A percentile compares a stretch with the other conserved stretches of the same genome.
Conservation (phyloP, 2,329 filamentous ascomycete genomes). For the Fusarium mundagurra region DNA sequence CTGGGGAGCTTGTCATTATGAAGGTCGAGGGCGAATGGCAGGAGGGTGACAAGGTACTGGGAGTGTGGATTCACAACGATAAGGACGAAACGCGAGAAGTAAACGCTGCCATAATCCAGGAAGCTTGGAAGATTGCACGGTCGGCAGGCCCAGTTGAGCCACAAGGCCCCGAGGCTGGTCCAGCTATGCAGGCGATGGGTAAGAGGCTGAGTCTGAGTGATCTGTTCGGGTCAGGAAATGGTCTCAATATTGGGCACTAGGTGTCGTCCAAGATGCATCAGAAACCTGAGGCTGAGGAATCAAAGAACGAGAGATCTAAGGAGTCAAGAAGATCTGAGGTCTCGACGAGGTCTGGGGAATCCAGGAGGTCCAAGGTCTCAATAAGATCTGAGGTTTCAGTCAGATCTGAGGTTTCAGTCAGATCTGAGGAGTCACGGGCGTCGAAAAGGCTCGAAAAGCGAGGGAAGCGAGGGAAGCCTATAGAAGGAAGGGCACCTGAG, state of each 20-base stretch:
- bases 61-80: slow-evolving; percentile 66
- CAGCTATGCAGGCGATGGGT: slow-evolving; percentile 57
- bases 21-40: slow-evolving; percentile 51
- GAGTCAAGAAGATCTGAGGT: not conserved
- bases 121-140: slow-evolving; percentile 54
- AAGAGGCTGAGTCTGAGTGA: slow-evolving; percentile 57
- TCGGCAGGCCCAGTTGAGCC: slow-evolving; percentile 43
- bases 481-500: too few relatives aligned
- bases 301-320: not conserved
- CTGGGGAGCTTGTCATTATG: slow-evolving; percentile 63
- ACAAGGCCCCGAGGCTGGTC: slow-evolving; percentile 49
- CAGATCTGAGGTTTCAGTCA: not conserved
- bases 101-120: slow-evolving; percentile 54
- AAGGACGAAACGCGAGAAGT: slow-evolving; percentile 55
- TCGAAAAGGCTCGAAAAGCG: not conserved
- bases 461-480: not conserved
- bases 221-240: slow-evolving; percentile 53
- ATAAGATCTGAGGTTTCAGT: not conserved
- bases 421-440: not conserved
- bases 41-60: slow-evolving; percentile 56
- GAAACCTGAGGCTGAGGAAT: not conserved
- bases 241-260: slow-evolving; percentile 33
- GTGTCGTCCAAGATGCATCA: slow-evolving; percentile 7
- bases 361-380: not conserved
- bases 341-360: not conserved